A percentile compares a stretch with the other conserved stretches of the same genome.
phyloP scores from a whole-genome alignment of 2,329 filamentous ascomycete genomes.

The Calonectria pauciramosa region DNA sequence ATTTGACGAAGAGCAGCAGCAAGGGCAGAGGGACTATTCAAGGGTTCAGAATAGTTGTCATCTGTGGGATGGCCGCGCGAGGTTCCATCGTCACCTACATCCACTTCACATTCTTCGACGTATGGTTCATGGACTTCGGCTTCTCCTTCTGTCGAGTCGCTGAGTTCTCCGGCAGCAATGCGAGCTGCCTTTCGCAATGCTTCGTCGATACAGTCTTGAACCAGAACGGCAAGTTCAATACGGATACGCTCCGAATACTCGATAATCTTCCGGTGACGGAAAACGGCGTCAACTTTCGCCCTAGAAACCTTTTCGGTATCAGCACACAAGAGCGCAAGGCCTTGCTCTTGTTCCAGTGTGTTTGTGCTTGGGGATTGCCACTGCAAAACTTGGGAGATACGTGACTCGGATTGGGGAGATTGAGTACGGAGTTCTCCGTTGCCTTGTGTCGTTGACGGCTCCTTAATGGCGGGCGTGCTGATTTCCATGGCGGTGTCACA shows the following conservation, averaged over 20 bases:
- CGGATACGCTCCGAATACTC: conserved; percentile 97
- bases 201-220: conserved; percentile 95
- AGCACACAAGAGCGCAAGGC: conserved; percentile 86
- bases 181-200: conserved; percentile 90
- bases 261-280: conserved; percentile 91
- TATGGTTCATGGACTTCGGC: conserved; percentile 53
- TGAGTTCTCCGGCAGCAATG: conserved; percentile 87
- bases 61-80: conserved; percentile 29
- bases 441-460: conserved; percentile 73
- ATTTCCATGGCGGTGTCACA: conserved; percentile 97
- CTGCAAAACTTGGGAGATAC: conserved; percentile 93
- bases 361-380: conserved; percentile 97
- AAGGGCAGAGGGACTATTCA: conserved; percentile 64
- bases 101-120: conserved; percentile 54
- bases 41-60: conserved; percentile 38
- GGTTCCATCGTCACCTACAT: conserved; percentile 42
- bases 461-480: conserved; percentile 93
- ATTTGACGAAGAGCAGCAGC: conserved; percentile 66
- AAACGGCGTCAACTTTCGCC: conserved; percentile 92
- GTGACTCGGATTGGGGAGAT: conserved; percentile 94
- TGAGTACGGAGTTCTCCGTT: conserved; percentile 89
- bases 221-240: conserved; percentile 90
- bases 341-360: conserved; percentile 93
- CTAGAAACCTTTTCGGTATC: conserved; percentile 90
- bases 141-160: conserved; percentile 78